Base-by-base conservation (phyloP, 2,329 filamentous ascomycete species). In the Xylariaceae sp. region DNA sequence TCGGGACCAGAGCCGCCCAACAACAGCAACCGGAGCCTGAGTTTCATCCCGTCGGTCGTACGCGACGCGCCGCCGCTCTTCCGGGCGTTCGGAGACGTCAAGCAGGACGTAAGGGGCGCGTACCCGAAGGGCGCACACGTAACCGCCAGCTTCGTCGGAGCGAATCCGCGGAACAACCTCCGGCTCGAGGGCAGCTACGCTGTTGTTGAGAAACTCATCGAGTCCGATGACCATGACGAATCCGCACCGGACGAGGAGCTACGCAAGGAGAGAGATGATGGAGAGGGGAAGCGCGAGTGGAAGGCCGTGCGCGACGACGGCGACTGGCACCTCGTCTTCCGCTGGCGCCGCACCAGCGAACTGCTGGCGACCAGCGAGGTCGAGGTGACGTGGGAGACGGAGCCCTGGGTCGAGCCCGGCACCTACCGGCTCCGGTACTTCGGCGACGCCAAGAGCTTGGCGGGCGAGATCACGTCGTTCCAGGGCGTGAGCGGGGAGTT, bases 121-220 rank as follows among this genome's bases (percentile, higher is more conserved):
- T 90, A 89, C 63, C 49, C 70, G 0, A 74, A 77, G 1, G 90
- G 90, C 2, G 79, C 82, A 7, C 77, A 77, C 0, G 82, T 91
- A 23, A 82, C 75, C 3, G 89, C 83, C 0, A 86, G 79, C 0
- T 97, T 97, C 70, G 82, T 92, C 0, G 93, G 89, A 18, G 92
- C 92, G 3, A 96, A 96, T 67, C 93, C 93, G 7, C 82, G 93
- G 48, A 97, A 96, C 71, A 89, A 96, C 60, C 81, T 96, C 43
- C 83, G 86, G 2, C 83, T 91, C 1, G 92, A 91, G 68, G 81
- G 81, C 12, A 96, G 89, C 0, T 96, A 88, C 69, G 89, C 89
- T 0, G 84, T 88, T 0, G 83, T 96, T 0, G 91, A 97, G 77
- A 79, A 78, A 65, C 76, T 83, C 20, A 71, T 81, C 16, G 58